phyloP scores from a whole-genome alignment of 2,329 filamentous ascomycete species.

The Sporothrix pseudoabietina region DNA sequence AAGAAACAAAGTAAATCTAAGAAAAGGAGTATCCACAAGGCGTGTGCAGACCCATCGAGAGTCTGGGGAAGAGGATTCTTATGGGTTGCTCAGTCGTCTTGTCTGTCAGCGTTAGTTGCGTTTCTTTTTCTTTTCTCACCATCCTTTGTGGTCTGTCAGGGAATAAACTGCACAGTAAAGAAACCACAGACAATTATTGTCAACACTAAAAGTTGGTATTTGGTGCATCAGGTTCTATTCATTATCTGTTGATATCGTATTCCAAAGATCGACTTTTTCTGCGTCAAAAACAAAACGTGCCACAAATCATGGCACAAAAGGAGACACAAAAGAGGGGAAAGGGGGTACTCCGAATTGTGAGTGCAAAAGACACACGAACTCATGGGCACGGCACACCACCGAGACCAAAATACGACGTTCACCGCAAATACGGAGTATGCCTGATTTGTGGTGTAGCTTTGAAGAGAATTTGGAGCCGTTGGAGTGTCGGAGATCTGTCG shows the following conservation, averaged over 20 bases:
- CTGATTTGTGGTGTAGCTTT: not conserved
- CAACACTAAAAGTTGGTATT: not conserved
- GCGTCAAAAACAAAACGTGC: not conserved
- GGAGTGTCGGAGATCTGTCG: not conserved
- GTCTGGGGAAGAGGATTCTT: not conserved
- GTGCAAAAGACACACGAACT: not conserved
- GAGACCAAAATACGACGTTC: not conserved
- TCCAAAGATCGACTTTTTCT: not conserved
- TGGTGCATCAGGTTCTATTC: not conserved
- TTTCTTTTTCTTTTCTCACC: no score
- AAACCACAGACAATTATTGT: not conserved
- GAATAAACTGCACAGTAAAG: not conserved
- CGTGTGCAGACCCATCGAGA: conserved; percentile 2
- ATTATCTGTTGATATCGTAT: not conserved
- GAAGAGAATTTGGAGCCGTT: not conserved
- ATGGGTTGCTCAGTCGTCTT: not conserved
- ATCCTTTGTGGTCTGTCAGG: not conserved
- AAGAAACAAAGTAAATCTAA: no score
- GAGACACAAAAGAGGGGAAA: not conserved
- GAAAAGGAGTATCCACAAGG: not conserved
- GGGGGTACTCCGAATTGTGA: not conserved
- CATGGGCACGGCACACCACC: not conserved
- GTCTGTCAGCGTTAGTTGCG: not conserved
- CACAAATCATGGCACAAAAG: not conserved
- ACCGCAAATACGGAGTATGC: not conserved